Evolutionary conservation across 2,329 filamentous ascomycete genomes (phyloP).

Genomic region (Erysiphe pulchra): DNA sequence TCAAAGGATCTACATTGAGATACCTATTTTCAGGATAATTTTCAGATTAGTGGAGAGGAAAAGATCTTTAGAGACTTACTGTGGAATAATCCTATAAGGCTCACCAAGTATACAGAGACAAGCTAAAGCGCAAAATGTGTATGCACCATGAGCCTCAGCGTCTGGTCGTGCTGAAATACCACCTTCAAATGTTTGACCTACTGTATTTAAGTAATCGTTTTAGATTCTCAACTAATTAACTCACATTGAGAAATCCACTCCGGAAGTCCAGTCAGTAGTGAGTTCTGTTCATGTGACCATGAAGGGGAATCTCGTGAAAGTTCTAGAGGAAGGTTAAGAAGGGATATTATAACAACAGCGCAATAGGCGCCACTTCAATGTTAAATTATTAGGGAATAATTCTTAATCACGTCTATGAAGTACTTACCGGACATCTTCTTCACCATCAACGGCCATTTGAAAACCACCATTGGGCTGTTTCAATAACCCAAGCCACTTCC

Average conservation of each 20-base stretch:
- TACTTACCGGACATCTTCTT: constrained; percentile 67
- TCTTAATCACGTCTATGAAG: no score
- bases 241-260: constrained; percentile 62
- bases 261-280: constrained; percentile 46
- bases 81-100: constrained; percentile 47
- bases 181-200: constrained; percentile 83
- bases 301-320: constrained; percentile 50
- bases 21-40: constrained; percentile 22
- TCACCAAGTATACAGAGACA: constrained; percentile 67
- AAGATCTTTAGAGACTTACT: constrained; percentile 24
- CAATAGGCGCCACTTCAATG: constrained; percentile 60
- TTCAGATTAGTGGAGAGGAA: background rate
- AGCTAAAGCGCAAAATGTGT: constrained; percentile 81
- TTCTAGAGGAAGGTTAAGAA: constrained; percentile 61
- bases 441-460: constrained; percentile 59
- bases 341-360: constrained; percentile 57
- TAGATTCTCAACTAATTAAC: constrained; percentile 13
- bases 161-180: constrained; percentile 70
- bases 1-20: constrained; percentile 50
- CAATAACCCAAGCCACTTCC: constrained; percentile 66
- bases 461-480: constrained; percentile 86
- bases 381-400: no score
- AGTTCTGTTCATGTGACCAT: constrained; percentile 31
- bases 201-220: background rate
- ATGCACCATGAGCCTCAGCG: constrained; percentile 84